Base-by-base conservation (phyloP, 768 basidiomycete genomes). In the Porphyrellus cyaneotinctus region DNA sequence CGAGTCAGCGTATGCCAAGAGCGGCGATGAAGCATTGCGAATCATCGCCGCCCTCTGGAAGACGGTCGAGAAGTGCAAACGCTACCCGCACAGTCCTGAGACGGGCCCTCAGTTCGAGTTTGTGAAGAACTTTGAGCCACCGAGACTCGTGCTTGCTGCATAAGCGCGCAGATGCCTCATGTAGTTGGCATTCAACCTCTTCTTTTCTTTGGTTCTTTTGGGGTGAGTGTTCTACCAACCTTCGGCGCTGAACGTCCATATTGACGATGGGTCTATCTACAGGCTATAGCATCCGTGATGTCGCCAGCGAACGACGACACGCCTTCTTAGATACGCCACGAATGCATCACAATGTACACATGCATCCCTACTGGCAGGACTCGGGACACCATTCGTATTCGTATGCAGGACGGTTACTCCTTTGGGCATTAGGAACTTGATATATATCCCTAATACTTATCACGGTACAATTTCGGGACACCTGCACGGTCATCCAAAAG, bases 41-140 rank as follows among this genome's bases (percentile, higher is more conserved):
- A 78, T 85, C 44, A 84, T 89, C 56, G 85, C 81, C 18, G 62
- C 75, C 52, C 80, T 87, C 58, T 91, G 88, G 88, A 78, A 80
- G 63, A 78, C 75, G 3, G 88, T 91, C 44, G 87, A 86, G 69
- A 91, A 91, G 73, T 88, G 78, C 73, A 80, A 76, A 42, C 76
- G 85, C 10, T 89, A 82, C 68, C 87, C 86, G 0, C 79, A 84
- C 64, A 86, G 85, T 62, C 88, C 88, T 15, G 88, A 90, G 71
- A 90, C 88, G 3, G 87, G 88, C 17, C 76, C 84, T 1, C 88
- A 90, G 67, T 84, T 82, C 64, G 84, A 89, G 60, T 90, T 82
- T 63, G 88, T 90, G 20, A 76, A 73, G 61, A 79, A 78, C 60
- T 88, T 86, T 60, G 62, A 63, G 30, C 63, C 65, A 2, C 63